Conservation (phyloP, 805 yeast species). For the Candida khao-thaluensis region DNA sequence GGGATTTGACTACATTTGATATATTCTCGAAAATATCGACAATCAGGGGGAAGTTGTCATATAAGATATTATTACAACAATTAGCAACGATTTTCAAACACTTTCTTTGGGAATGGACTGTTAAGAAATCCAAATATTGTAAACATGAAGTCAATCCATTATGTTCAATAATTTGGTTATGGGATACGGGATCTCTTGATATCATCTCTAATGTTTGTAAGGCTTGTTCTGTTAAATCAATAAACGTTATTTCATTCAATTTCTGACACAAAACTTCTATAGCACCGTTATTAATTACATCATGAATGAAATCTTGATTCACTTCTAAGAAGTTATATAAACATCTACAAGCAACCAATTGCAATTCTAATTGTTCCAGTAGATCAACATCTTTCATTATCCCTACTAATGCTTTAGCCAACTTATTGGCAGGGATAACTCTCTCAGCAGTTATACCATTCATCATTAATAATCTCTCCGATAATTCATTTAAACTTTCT, state of each 20-base stretch:
- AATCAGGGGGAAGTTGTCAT: conserved; percentile 46
- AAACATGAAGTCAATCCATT: conserved; percentile 67
- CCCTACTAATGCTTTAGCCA: conserved; percentile 54
- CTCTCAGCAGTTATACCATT: conserved; percentile 62
- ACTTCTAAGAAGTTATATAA: conserved; percentile 78
- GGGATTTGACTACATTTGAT: conserved; percentile 52
- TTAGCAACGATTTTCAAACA: conserved; percentile 73
- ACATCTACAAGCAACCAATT: conserved; percentile 79
- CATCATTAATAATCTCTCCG: conserved; percentile 67
- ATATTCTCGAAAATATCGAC: conserved; percentile 59
- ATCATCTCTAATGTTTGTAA: conserved; percentile 70
- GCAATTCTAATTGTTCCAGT: conserved; percentile 72
- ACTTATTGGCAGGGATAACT: conserved; percentile 55
- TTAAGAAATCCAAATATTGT: conserved; percentile 80
- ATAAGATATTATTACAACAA: conserved; percentile 52
- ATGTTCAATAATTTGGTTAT: conserved; percentile 49
- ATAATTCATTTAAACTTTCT: conserved; percentile 64
- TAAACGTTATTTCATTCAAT: conserved; percentile 71
- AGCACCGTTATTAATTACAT: conserved; percentile 63
- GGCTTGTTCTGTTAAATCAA: conserved; percentile 91
- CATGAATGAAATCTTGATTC: conserved; percentile 59
- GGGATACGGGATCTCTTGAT: conserved; percentile 53
- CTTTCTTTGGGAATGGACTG: conserved; percentile 84
- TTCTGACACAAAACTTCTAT: conserved; percentile 65
- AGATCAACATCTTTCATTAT: conserved; percentile 58